phyloP scores from a whole-genome alignment of 768 basidiomycete genomes.

The Tephrocybe sp. region DNA sequence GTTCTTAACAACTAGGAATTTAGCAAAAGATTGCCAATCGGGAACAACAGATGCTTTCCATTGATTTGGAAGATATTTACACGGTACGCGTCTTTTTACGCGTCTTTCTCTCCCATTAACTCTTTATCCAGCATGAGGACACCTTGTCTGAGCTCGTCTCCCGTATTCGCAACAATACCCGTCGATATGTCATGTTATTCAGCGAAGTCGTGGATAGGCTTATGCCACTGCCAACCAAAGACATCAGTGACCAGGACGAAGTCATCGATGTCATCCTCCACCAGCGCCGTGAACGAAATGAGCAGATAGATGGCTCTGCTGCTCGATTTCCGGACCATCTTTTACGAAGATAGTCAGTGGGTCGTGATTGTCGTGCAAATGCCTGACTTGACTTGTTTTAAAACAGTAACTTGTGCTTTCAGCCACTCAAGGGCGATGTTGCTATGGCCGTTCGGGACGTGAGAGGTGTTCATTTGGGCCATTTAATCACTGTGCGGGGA shows the following conservation, averaged over 20 bases:
- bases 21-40: conserved; percentile 94
- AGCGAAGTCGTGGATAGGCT: conserved; percentile 87
- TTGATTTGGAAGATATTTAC: conserved; percentile 87
- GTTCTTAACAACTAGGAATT: conserved; percentile 1
- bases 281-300: conserved; percentile 87
- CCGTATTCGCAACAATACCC: conserved; percentile 80
- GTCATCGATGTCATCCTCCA: conserved; percentile 97
- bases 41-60: conserved; percentile 82
- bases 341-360: conserved; percentile 89
- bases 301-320: conserved; percentile 68
- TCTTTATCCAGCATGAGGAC: conserved; percentile 56
- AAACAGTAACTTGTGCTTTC: conserved; percentile 89
- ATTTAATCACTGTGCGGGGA: conserved; percentile 92
- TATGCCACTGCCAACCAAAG: conserved; percentile 85
- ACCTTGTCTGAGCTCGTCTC: conserved; percentile 71
- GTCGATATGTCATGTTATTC: conserved; percentile 89
- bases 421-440: conserved; percentile 72
- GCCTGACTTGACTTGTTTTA: conserved; percentile 12
- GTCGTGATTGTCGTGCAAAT: neutral
- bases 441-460: conserved; percentile 92
- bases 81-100: conserved; percentile 42
- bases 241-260: conserved; percentile 88
- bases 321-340: conserved; percentile 88
- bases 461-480: conserved; percentile 82
- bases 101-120: conserved; percentile 12